phyloP scores from a whole-genome alignment of 192 early-diverging fungal species.

The Rhizophagus clarus region DNA sequence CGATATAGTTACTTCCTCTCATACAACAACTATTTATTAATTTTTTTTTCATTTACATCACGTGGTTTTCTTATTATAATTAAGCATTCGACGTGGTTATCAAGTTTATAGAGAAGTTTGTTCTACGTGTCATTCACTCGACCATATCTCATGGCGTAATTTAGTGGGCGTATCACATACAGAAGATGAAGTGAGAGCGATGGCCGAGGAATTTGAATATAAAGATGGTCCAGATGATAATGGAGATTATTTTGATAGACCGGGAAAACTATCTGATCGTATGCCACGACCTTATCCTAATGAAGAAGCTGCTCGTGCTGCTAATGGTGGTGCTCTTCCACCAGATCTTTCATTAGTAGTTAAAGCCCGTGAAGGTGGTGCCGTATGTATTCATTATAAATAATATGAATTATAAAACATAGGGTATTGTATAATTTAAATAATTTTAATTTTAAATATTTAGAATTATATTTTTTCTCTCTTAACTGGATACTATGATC shows the following conservation, averaged over 20 bases:
- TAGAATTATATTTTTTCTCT: conserved; percentile 95
- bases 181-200: conserved; percentile 88
- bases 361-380: conserved; percentile 93
- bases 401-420: background rate
- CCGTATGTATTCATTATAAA: conserved; percentile 45
- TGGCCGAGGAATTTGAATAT: conserved; percentile 93
- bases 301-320: conserved; percentile 94
- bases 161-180: conserved; percentile 93
- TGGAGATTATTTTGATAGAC: conserved; percentile 91
- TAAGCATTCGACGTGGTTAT: conserved; percentile 95
- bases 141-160: conserved; percentile 93
- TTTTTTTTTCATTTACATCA: background rate
- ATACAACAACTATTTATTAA: background rate
- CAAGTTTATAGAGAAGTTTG: conserved; percentile 99
- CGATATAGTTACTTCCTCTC: too few relatives aligned
- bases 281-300: conserved; percentile 92
- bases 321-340: conserved; percentile 93
- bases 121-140: conserved; percentile 94
- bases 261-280: conserved; percentile 92
- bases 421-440: conserved; percentile 11
- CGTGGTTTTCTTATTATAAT: background rate
- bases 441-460: background rate
- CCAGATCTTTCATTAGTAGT: conserved; percentile 95
- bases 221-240: conserved; percentile 89
- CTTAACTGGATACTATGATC: conserved; percentile 91